These are phyloP conservation scores for Aspergillus ochraceus DNA, from an alignment of 2,329 filamentous ascomycete species.

Conservation along the genomic window DNA sequence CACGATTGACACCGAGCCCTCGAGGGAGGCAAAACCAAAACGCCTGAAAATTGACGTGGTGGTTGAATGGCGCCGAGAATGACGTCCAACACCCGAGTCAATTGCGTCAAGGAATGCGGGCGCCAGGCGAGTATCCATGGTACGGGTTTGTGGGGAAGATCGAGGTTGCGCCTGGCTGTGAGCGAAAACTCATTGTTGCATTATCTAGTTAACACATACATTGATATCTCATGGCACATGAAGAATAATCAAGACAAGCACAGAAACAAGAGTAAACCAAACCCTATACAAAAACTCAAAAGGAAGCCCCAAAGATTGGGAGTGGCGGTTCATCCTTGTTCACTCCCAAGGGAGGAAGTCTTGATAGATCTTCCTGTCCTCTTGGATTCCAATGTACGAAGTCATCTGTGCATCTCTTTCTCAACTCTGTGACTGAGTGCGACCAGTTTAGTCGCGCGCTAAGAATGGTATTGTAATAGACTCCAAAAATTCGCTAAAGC, in stretches of 20 bases:
- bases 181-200: neutral
- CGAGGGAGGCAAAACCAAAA: neutral
- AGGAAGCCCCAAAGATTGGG: neutral
- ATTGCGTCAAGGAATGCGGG: conserved; percentile 19
- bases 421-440: conserved; percentile 8
- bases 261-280: conserved; percentile 8
- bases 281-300: neutral
- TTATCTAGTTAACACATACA: neutral
- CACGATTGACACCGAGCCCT: neutral
- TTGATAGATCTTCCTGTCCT: neutral
- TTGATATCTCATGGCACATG: neutral
- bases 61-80: neutral
- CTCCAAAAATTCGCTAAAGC: conserved; percentile 9
- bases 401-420: neutral
- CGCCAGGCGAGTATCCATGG: neutral
- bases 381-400: neutral
- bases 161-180: neutral
- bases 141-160: neutral
- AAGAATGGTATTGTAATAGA: conserved; percentile 13
- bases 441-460: conserved; percentile 12
- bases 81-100: neutral
- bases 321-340: neutral
- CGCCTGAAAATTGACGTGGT: neutral
- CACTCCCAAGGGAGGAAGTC: neutral
- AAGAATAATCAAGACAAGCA: neutral